Percentiles rank a stretch among this genome's conserved stretches.
phyloP scores from a whole-genome alignment of 148 eudicot species.

The Amaranthus hypochondriacus region DNA sequence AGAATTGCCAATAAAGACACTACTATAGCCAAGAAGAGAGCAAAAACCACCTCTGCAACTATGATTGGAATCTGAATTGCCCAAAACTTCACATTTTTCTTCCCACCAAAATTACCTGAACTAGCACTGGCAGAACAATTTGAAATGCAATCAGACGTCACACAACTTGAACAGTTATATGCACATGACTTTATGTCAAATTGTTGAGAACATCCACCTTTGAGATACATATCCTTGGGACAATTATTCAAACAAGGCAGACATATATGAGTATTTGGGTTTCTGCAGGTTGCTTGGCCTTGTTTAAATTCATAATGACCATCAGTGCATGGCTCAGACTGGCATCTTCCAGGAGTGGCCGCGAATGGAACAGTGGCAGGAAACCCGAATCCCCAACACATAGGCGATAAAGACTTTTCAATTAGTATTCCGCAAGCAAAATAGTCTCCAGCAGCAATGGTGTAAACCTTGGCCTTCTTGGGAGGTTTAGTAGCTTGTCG shows the following conservation, averaged over 20 bases:
- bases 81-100: constrained; percentile 57
- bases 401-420: constrained; percentile 40
- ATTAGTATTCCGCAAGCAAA: constrained; percentile 76
- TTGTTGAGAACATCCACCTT: constrained; percentile 33
- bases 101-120: constrained; percentile 18
- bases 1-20: constrained; percentile 48
- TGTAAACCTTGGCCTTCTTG: constrained; percentile 37
- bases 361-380: constrained; percentile 65
- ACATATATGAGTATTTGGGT: constrained; percentile 50
- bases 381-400: constrained; percentile 83
- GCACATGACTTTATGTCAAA: constrained; percentile 44
- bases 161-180: constrained; percentile 62
- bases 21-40: constrained; percentile 49
- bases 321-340: constrained; percentile 36
- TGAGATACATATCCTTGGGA: constrained; percentile 53
- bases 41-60: constrained; percentile 64
- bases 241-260: constrained; percentile 64
- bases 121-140: constrained; percentile 39
- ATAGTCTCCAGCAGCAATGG: constrained; percentile 79
- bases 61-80: constrained; percentile 61
- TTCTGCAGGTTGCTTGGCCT: constrained; percentile 44
- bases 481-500: constrained; percentile 57
- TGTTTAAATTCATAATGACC: constrained; percentile 55
- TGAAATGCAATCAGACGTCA: constrained; percentile 44
- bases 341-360: constrained; percentile 64